These are phyloP conservation scores for Wickerhamiella vanderwaltii DNA, from an alignment of 805 yeast genomes.

Conservation along the genomic window DNA sequence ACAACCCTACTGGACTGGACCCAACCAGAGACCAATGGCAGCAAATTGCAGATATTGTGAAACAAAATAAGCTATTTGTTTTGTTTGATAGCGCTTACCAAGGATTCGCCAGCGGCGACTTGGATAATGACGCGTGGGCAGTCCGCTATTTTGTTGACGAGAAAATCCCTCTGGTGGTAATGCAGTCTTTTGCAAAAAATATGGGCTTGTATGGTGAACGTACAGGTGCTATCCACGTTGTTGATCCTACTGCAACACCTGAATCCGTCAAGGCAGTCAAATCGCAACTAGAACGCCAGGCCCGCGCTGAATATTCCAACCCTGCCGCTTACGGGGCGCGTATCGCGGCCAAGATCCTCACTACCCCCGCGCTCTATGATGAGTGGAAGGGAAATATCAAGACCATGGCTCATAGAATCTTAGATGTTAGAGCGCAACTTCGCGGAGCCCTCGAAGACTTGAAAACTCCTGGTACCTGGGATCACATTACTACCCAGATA, in stretches of 20 bases:
- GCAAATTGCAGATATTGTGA: slow-evolving; percentile 51
- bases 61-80: slow-evolving; percentile 53
- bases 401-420: slow-evolving; percentile 67
- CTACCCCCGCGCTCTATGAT: slow-evolving; percentile 42
- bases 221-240: slow-evolving; percentile 65
- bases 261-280: slow-evolving; percentile 36
- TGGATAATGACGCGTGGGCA: slow-evolving; percentile 57
- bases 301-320: slow-evolving; percentile 80
- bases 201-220: slow-evolving; percentile 95
- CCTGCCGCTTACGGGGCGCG: slow-evolving; percentile 94
- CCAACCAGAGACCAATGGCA: slow-evolving; percentile 75
- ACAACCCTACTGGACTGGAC: slow-evolving; percentile 94
- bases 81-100: slow-evolving; percentile 91
- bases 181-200: slow-evolving; percentile 92
- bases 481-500: slow-evolving; percentile 72
- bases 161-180: slow-evolving; percentile 37
- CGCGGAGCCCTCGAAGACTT: slow-evolving; percentile 45
- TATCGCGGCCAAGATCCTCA: slow-evolving; percentile 67
- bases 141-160: slow-evolving; percentile 35
- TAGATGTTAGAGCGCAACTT: slow-evolving; percentile 54
- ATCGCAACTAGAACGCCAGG: slow-evolving; percentile 72
- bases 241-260: slow-evolving; percentile 37
- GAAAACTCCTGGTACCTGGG: slow-evolving; percentile 62
- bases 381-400: slow-evolving; percentile 78
- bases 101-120: slow-evolving; percentile 82